Conservation (phyloP, 2,329 filamentous ascomycete species). For the Cadophora sp. region DNA sequence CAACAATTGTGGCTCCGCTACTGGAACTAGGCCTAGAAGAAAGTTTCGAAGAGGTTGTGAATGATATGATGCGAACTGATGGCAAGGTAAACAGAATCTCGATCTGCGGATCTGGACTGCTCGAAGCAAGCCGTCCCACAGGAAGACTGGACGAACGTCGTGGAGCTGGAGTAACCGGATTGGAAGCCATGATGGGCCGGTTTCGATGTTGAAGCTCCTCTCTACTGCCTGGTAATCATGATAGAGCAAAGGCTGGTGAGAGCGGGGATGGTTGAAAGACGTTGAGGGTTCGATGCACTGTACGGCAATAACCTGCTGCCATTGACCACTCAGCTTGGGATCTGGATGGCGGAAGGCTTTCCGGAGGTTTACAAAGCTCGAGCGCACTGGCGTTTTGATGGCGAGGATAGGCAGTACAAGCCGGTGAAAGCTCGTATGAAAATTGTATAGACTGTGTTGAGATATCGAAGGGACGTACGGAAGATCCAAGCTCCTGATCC, state of each 20-base stretch:
- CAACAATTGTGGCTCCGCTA: conserved; percentile 44
- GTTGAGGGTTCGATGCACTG: conserved; percentile 11
- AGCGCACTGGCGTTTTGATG: not conserved
- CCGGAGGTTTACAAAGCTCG: not conserved
- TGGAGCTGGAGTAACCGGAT: conserved; percentile 25
- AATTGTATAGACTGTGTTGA: conserved; percentile 11
- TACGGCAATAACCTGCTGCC: conserved; percentile 4
- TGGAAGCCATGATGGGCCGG: conserved; percentile 37
- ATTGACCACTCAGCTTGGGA: not conserved
- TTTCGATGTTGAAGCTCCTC: conserved; percentile 1
- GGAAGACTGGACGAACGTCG: conserved; percentile 40
- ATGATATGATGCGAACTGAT: conserved; percentile 57
- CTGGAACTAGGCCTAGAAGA: conserved; percentile 35
- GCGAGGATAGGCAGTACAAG: not conserved
- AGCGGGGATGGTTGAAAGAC: conserved; percentile 18
- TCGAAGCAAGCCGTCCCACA: conserved; percentile 28
- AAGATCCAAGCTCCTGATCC: not conserved
- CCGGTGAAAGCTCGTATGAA: not conserved
- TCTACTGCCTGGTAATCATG: conserved; percentile 37
- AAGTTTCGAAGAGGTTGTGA: conserved; percentile 48
- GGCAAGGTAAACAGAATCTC: conserved; percentile 44
- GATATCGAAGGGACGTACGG: not conserved
- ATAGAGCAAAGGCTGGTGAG: conserved; percentile 15
- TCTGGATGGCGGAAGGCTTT: not conserved
- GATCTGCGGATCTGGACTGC: conserved; percentile 41